Evolutionary conservation across 257 asterid species (phyloP).

Genomic region (Gynochthodes officinalis): DNA sequence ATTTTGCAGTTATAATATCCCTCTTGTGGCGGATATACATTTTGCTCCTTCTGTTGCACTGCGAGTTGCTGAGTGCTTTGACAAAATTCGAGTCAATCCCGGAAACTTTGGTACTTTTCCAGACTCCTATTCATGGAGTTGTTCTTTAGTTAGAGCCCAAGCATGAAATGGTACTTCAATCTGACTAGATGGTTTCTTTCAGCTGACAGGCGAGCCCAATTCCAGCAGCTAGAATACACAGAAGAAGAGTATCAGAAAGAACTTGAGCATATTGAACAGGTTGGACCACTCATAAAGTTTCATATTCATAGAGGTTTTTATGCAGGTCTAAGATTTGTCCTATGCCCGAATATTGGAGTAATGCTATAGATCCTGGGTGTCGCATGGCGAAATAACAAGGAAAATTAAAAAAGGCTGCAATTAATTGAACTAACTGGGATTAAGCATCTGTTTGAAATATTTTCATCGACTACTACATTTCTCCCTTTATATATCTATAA

Average conservation of each 20-base stretch:
- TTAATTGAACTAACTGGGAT: background rate
- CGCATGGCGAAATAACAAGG: background rate
- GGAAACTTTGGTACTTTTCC: slow-evolving; percentile 80
- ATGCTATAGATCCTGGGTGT: background rate
- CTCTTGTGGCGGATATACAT: slow-evolving; percentile 98
- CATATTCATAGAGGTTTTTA: background rate
- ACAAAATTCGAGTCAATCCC: slow-evolving; percentile 96
- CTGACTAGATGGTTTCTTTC: slow-evolving; percentile 31
- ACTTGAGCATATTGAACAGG: slow-evolving; percentile 97
- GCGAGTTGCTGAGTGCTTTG: slow-evolving; percentile 96
- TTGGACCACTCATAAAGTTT: slow-evolving; percentile 15
- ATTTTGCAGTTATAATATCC: slow-evolving; percentile 68
- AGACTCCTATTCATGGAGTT: background rate
- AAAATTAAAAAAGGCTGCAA: background rate
- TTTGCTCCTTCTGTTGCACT: slow-evolving; percentile 96
- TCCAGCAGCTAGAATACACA: slow-evolving; percentile 84
- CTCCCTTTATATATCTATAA: background rate
- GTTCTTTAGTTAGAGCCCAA: background rate
- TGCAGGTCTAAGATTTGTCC: background rate
- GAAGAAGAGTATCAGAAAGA: slow-evolving; percentile 98
- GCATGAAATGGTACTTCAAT: slow-evolving; percentile 4
- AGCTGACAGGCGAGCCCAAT: slow-evolving; percentile 99
- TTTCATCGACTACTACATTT: background rate
- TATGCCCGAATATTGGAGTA: background rate
- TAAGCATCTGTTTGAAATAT: background rate